These are phyloP conservation scores for Myxozyma neglecta DNA, from an alignment of 805 yeast genomes.

Conservation along the genomic window DNA sequence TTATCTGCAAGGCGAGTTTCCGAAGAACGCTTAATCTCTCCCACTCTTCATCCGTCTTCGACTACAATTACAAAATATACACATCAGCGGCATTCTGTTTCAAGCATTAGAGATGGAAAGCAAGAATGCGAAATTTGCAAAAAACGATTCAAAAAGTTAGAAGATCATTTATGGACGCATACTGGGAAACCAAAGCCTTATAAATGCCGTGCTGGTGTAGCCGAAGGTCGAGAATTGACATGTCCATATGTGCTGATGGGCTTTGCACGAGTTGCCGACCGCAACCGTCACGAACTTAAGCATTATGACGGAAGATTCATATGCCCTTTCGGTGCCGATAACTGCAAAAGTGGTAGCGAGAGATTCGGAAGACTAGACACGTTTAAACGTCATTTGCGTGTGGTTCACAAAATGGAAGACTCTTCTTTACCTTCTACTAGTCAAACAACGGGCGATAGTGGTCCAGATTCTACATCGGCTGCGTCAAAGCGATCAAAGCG, in stretches of 20 bases:
- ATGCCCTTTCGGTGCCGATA: slow-evolving; percentile 20
- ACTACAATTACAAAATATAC: neutral
- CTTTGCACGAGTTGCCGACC: slow-evolving; percentile 25
- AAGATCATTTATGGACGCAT: slow-evolving; percentile 28
- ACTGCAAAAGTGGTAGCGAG: slow-evolving; percentile 17
- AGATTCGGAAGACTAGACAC: slow-evolving; percentile 28
- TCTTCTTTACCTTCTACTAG: neutral
- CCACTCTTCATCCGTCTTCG: neutral
- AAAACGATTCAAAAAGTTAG: slow-evolving; percentile 24
- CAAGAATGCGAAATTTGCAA: slow-evolving; percentile 20
- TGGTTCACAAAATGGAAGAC: slow-evolving; percentile 14
- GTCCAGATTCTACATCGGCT: too few relatives aligned
- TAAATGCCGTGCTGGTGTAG: slow-evolving; percentile 26
- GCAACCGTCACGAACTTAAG: slow-evolving; percentile 23
- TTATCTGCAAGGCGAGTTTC: neutral
- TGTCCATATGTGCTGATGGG: slow-evolving; percentile 24
- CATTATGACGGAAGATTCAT: slow-evolving; percentile 23
- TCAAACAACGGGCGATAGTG: neutral
- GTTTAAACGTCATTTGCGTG: slow-evolving; percentile 24
- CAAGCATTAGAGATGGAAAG: slow-evolving; percentile 13
- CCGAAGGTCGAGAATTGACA: slow-evolving; percentile 11
- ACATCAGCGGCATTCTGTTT: neutral
- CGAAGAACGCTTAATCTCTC: neutral
- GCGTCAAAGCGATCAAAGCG: too few relatives aligned
- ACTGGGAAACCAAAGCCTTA: slow-evolving; percentile 24